A percentile compares a stretch with the other conserved stretches of the same genome.
Evolutionary conservation across 2,329 filamentous ascomycete genomes (phyloP).

Genomic region (Rhinocladiella similis): DNA sequence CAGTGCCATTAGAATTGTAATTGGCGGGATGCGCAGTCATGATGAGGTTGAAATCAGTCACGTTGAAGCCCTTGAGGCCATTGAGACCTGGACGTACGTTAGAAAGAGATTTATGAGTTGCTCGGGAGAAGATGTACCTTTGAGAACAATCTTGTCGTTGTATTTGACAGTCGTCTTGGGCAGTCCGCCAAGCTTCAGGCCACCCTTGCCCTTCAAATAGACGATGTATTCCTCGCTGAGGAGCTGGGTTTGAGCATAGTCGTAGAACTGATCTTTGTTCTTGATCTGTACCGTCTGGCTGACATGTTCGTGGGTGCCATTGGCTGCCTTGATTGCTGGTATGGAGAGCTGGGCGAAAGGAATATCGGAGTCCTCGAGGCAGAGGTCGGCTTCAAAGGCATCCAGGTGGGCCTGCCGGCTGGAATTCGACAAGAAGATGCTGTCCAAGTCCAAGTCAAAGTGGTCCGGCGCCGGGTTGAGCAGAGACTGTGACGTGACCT

Average conservation of each 20-base stretch:
- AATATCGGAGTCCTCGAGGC: conserved; percentile 43
- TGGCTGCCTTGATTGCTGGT: conserved; percentile 45
- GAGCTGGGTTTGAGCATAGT: conserved; percentile 52
- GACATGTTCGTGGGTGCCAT: conserved; percentile 44
- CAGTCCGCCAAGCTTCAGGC: conserved; percentile 52
- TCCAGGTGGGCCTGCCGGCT: conserved; percentile 57
- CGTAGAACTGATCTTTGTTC: conserved; percentile 47
- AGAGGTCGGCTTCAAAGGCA: conserved; percentile 54
- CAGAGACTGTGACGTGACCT: conserved; percentile 53
- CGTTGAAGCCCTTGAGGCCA: conserved; percentile 52
- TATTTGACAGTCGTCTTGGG: conserved; percentile 54
- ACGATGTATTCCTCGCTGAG: conserved; percentile 51
- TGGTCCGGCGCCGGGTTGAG: conserved; percentile 50
- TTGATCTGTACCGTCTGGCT: conserved; percentile 46
- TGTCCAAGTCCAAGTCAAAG: conserved; percentile 51
- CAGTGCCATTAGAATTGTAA: conserved; percentile 56
- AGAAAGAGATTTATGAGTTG: conserved; percentile 1
- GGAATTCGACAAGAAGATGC: conserved; percentile 49
- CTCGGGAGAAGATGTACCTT: conserved; percentile 42
- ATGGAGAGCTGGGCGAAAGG: conserved; percentile 49
- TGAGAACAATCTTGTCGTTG: conserved; percentile 58
- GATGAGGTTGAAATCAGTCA: conserved; percentile 51
- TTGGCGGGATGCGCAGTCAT: conserved; percentile 41
- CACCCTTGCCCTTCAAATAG: conserved; percentile 53
- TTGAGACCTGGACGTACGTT: conserved; percentile 53